A percentile compares a stretch with the other conserved stretches of the same genome.
Conservation (phyloP, 2,329 filamentous ascomycete genomes). For the Colletotrichum sp. region DNA sequence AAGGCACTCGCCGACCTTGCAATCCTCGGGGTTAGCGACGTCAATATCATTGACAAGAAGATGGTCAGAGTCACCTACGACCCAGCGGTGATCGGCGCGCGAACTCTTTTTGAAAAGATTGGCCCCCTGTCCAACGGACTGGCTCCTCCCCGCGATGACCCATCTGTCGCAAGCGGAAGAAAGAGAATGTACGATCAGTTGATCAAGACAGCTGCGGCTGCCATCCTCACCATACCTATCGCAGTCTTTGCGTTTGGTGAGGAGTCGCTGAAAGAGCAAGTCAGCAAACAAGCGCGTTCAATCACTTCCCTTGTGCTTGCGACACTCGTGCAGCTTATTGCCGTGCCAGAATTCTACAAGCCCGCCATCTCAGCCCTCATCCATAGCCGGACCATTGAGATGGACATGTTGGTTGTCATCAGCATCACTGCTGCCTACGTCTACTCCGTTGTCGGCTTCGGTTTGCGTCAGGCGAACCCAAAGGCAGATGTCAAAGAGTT, state of each 20-base stretch:
- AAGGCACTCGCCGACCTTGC: constrained; percentile 24
- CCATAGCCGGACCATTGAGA: constrained; percentile 51
- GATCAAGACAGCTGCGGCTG: constrained; percentile 33
- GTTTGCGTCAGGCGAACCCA: constrained; percentile 34
- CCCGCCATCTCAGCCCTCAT: constrained; percentile 52
- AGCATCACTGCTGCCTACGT: constrained; percentile 59
- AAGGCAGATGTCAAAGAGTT: constrained; percentile 33
- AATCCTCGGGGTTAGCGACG: constrained; percentile 29
- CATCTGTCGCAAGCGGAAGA: constrained; percentile 31
- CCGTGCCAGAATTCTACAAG: constrained; percentile 53
- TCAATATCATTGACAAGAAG: constrained; percentile 30
- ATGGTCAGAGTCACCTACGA: constrained; percentile 37
- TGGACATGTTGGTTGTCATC: constrained; percentile 61
- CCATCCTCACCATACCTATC: constrained; percentile 36
- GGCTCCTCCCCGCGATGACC: constrained; percentile 35
- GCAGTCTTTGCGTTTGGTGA: constrained; percentile 34
- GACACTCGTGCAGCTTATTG: constrained; percentile 55
- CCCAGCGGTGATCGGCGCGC: constrained; percentile 35
- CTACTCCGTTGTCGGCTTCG: constrained; percentile 49
- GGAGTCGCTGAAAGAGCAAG: constrained; percentile 19
- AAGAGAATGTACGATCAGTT: constrained; percentile 35
- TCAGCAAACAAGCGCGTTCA: constrained; percentile 25
- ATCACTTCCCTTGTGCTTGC: constrained; percentile 48
- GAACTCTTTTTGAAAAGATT: constrained; percentile 29
- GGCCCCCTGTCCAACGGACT: constrained; percentile 26